Base-by-base conservation (phyloP, 345 rosid species). In the Hibiscus mutabilis region DNA sequence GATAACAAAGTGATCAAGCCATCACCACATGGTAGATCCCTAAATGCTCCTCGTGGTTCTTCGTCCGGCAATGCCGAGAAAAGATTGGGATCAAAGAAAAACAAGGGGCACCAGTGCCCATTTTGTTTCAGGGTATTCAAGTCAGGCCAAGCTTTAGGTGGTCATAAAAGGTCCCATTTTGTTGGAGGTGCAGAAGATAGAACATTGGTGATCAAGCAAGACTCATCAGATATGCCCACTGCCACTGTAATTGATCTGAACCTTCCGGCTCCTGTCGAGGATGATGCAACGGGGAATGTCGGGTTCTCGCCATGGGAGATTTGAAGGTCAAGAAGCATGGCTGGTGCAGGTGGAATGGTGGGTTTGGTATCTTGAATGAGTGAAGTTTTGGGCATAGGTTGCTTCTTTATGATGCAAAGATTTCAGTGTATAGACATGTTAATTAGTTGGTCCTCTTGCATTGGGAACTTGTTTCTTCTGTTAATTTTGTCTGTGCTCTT, bases 121-220 rank as follows among this genome's bases (percentile, higher is more conserved):
- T 87, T 93, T 75, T 93, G 97, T 81, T 89, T 76, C 70, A 88
- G 87, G 81, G 88, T 87, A 56, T 93, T 93, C 77, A 83, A 82
- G 77, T 93, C 98, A 25, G 98, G 96, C 59, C 98, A 93, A 73
- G 98, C 98, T 15, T 77, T 93, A 71, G 98, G 96, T 37, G 97
- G 98, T 40, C 98, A 93, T 79, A 93, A 93, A 87, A 86, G 98
- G 82, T 91, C 98, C 80, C 98, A 93, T 82, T 93, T 93, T 69
- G 76, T 81, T 66, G 98, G 90, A 62, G 55, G 55, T 49, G 80
- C 78, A 8, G 87, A 85, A 56, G 86, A 82, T 77, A 84, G 78
- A 75, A 80, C 88, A 14, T 67, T 85, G 66, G 88, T 85, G 74
- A 79, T 87, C 35, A 80, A 78, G 77, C 85, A 83, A 21, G 83